These are phyloP conservation scores for Neurospora cerealis DNA, from an alignment of 495 filamentous ascomycete genomes.

Conservation along the genomic window DNA sequence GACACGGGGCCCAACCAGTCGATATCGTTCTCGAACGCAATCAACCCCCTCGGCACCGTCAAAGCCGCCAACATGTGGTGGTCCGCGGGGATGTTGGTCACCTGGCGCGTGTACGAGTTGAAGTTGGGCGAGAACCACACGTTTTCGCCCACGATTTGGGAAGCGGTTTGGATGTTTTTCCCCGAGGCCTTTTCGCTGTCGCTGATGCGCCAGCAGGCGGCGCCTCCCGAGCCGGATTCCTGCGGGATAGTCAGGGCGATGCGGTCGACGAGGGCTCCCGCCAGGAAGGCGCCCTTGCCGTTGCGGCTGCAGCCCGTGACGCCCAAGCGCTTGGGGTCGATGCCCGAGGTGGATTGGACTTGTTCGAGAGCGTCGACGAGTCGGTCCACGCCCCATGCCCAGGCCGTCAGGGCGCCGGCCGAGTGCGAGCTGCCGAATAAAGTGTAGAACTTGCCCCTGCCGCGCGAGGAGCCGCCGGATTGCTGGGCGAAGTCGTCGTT, in stretches of 20 bases:
- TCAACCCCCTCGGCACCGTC: conserved; percentile 37
- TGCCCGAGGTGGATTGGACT: conserved; percentile 31
- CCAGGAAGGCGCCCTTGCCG: conserved; percentile 45
- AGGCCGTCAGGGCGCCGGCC: conserved; percentile 42
- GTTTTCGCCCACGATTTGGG: conserved; percentile 42
- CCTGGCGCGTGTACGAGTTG: conserved; percentile 25
- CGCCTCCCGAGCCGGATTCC: conserved; percentile 43
- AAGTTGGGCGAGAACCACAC: conserved; percentile 41
- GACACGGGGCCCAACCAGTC: conserved; percentile 44
- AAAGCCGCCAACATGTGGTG: conserved; percentile 43
- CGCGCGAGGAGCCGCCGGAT: conserved; percentile 25
- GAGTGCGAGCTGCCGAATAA: conserved; percentile 38
- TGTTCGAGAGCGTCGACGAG: conserved; percentile 44
- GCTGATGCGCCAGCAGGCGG: conserved; percentile 45
- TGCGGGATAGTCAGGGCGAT: conserved; percentile 46
- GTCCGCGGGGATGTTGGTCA: conserved; percentile 34
- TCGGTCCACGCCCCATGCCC: conserved; percentile 46
- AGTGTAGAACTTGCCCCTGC: conserved; percentile 41
- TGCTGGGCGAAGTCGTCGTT: conserved; percentile 41
- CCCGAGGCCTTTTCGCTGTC: conserved; percentile 35
- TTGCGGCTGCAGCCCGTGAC: conserved; percentile 47
- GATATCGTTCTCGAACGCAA: conserved; percentile 44
- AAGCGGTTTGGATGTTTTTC: conserved; percentile 46
- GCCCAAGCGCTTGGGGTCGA: conserved; percentile 39
- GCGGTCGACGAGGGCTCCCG: conserved; percentile 39